These are phyloP conservation scores for Lipomyces kockii DNA, from an alignment of 805 yeast species.

Conservation along the genomic window DNA sequence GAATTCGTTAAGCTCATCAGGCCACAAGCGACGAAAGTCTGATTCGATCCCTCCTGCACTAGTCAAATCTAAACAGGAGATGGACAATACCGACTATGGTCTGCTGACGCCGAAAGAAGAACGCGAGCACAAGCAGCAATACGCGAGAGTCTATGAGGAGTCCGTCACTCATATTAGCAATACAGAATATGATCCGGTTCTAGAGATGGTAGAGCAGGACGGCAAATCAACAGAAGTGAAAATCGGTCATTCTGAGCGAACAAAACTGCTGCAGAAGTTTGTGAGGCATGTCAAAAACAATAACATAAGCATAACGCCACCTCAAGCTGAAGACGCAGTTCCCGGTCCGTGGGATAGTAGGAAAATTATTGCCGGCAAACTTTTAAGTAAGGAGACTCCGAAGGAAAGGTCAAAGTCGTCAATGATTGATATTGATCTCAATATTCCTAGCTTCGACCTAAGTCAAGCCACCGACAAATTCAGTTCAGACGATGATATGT, in stretches of 20 bases:
- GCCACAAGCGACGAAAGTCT: slow-evolving; percentile 5
- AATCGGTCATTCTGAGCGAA: slow-evolving; percentile 24
- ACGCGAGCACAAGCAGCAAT: slow-evolving; percentile 10
- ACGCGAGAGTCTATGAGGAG: not conserved
- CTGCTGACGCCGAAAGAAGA: slow-evolving; percentile 19
- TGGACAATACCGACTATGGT: slow-evolving; percentile 16
- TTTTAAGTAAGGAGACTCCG: not conserved
- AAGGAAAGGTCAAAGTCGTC: not conserved
- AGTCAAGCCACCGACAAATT: slow-evolving; percentile 18
- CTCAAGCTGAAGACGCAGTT: not conserved
- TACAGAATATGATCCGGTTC: slow-evolving; percentile 28
- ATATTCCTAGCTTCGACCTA: slow-evolving; percentile 18
- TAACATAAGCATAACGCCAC: not conserved
- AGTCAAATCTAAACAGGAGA: slow-evolving; percentile 19
- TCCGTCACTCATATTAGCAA: slow-evolving; percentile 1
- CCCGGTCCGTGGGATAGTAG: slow-evolving; percentile 1
- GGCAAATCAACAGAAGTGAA: slow-evolving; percentile 15
- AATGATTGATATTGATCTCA: slow-evolving; percentile 17
- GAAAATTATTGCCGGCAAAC: not conserved
- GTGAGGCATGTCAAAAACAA: slow-evolving; percentile 6
- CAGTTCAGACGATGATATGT: slow-evolving; percentile 10
- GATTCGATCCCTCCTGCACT: not conserved
- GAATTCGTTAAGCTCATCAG: not conserved
- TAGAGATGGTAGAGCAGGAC: not conserved
- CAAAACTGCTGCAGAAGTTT: slow-evolving; percentile 14